These are phyloP conservation scores for Sonneratia caseolaris DNA, from an alignment of 345 rosid species.

Conservation along the genomic window DNA sequence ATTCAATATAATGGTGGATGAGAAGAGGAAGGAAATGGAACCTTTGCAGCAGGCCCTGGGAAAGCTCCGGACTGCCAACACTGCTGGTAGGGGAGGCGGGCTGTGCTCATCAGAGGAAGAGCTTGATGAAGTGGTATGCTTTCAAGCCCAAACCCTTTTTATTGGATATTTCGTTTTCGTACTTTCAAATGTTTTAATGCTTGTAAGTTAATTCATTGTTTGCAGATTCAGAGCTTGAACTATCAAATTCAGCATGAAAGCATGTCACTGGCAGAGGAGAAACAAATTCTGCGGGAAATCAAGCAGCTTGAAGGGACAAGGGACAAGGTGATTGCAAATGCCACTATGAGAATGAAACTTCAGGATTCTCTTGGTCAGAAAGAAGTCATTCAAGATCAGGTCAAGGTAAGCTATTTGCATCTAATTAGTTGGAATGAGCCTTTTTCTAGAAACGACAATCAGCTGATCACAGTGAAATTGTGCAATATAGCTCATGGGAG, in stretches of 20 bases:
- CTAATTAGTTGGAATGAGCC: background rate
- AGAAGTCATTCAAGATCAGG: slow-evolving; percentile 82
- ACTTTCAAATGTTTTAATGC: background rate
- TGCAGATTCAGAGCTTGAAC: slow-evolving; percentile 68
- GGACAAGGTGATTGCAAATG: slow-evolving; percentile 81
- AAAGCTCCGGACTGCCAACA: slow-evolving; percentile 47
- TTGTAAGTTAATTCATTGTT: background rate
- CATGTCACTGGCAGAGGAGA: slow-evolving; percentile 84
- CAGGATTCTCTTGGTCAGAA: slow-evolving; percentile 84
- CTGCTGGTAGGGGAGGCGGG: slow-evolving; percentile 30
- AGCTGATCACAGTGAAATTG: slow-evolving; percentile 4
- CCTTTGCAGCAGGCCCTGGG: slow-evolving; percentile 88
- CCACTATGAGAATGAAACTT: slow-evolving; percentile 65
- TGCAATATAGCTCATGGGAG: slow-evolving; percentile 64
- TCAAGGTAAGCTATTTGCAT: slow-evolving; percentile 51
- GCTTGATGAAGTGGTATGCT: slow-evolving; percentile 61
- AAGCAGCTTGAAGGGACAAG: slow-evolving; percentile 89
- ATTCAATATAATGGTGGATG: slow-evolving; percentile 38
- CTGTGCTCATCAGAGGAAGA: slow-evolving; percentile 88
- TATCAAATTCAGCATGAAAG: slow-evolving; percentile 91
- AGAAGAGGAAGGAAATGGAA: slow-evolving; percentile 68
- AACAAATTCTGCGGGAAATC: slow-evolving; percentile 80
- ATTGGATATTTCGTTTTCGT: background rate
- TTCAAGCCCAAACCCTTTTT: background rate
- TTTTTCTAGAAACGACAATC: background rate